phyloP scores from a whole-genome alignment of 805 yeast species.

The Yarrowia divulgata region DNA sequence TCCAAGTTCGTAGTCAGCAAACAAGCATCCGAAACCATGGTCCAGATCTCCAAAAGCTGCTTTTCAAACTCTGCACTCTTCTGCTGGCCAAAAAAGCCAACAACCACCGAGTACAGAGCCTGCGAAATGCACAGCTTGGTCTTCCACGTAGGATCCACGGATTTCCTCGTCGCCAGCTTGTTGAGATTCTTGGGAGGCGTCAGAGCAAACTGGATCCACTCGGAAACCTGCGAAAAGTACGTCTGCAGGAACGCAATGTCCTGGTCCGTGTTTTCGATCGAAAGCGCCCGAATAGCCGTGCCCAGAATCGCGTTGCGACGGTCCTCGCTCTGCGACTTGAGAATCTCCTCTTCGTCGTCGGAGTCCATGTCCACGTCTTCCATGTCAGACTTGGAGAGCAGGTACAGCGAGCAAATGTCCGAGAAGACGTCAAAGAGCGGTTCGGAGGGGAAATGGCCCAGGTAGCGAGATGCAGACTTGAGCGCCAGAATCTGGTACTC shows the following conservation, averaged over 20 bases:
- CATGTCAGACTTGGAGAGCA: slow-evolving; percentile 18
- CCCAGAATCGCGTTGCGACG: slow-evolving; percentile 31
- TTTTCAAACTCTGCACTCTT: not conserved
- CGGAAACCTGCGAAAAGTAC: slow-evolving; percentile 23
- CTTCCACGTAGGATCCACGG: slow-evolving; percentile 29
- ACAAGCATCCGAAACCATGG: slow-evolving; percentile 6
- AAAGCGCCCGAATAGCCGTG: slow-evolving; percentile 16
- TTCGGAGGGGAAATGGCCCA: slow-evolving; percentile 51
- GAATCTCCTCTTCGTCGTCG: slow-evolving; percentile 23
- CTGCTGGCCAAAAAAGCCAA: slow-evolving; percentile 27
- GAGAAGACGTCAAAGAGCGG: slow-evolving; percentile 49
- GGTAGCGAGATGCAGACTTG: slow-evolving; percentile 60
- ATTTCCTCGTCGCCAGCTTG: slow-evolving; percentile 23
- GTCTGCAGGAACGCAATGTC: slow-evolving; percentile 2
- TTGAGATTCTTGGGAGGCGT: slow-evolving; percentile 29
- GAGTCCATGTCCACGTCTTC: slow-evolving; percentile 27
- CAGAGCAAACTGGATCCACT: slow-evolving; percentile 21
- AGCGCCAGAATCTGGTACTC: slow-evolving; percentile 67
- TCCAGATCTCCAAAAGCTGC: slow-evolving; percentile 14
- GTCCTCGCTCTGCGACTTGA: slow-evolving; percentile 19
- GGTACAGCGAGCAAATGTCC: slow-evolving; percentile 14
- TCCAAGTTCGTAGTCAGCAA: slow-evolving; percentile 18
- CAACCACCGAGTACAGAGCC: slow-evolving; percentile 23
- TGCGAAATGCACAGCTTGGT: slow-evolving; percentile 21
- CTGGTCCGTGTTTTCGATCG: slow-evolving; percentile 18